Base-by-base conservation (phyloP, 2,329 filamentous ascomycete genomes). In the Pseudogymnoascus sp. region DNA sequence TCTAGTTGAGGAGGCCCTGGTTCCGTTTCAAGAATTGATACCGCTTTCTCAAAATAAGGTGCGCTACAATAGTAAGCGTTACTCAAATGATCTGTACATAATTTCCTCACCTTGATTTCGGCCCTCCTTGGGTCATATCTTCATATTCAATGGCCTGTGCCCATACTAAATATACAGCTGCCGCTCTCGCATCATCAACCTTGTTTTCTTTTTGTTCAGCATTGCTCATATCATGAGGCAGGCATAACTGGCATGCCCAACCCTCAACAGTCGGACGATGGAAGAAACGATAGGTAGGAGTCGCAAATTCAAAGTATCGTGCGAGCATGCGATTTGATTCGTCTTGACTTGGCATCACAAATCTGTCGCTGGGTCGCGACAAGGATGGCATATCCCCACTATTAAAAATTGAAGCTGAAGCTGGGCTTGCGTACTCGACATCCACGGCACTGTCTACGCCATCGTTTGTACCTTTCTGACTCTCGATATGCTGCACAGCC, bases 221-320 rank as follows among this genome's bases (percentile, higher is more conserved):
- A 43, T 43, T 43, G 20, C 8, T 25, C 20, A 18, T 25, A 25
- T 43, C 39, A 25, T 6, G 39, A 43, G 12, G 20, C 39, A 25
- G 25, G 20, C 20, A 72, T 59, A 80, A 74, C 8, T 71, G 66
- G 25, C 73, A 68, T 2, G 80, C 66, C 80, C 81, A 84, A 0
- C 64, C 59, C 58, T 81, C 76, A 0, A 82, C 77, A 2, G 77
- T 80, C 0, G 80, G 79, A 0, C 80, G 73, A 66, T 85, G 81
- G 18, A 85, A 66, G 61, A 84, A 82, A 3, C 82, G 77, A 64
- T 85, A 83, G 0, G 82, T 85, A 0, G 82, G 81, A 18, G 83
- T 80, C 6, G 81, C 82, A 61, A 81, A 82, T 53, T 85, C 82
- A 63, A 85, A 85, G 60, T 85, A 85, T 6, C 82, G 72, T 6